Base-by-base conservation (phyloP, 1,139 yeast genomes). In the Taiozyma sp. region DNA sequence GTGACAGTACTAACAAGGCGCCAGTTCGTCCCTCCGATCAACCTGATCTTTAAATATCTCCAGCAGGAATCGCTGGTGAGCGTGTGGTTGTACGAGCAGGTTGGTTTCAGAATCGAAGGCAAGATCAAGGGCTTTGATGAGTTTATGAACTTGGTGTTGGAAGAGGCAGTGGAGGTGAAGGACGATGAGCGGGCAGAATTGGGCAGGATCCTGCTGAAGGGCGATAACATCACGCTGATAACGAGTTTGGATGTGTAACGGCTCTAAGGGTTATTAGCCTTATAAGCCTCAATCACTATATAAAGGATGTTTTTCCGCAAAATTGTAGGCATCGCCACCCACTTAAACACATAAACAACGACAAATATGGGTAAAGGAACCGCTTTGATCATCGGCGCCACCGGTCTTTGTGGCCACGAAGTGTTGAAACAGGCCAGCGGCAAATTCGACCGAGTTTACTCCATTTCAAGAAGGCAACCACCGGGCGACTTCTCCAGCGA, bases 71-170 rank as follows among this genome's bases (percentile, higher is more conserved):
- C 87, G 2, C 73, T 76, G 23, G 97, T 92, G 42, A 81, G 85
- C 24, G 81, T 92, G 44, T 92, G 97, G 97, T 75, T 92, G 28
- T 91, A 78, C 61, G 98, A 93, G 64, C 97, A 93, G 66, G 79
- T 85, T 0, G 83, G 82, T 36, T 76, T 79, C 59, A 76, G 96
- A 56, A 80, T 95, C 30, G 91, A 87, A 60, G 99, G 99, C 1
- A 81, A 79, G 57, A 85, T 93, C 47, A 75, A 74, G 51, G 99
- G 99, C 1, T 93, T 95, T 69, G 99, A 95, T 68, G 99, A 95
- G 71, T 93, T 91, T 64, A 93, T 95, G 99, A 95, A 95, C 64
- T 71, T 95, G 19, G 98, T 92, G 27, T 24, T 24, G 8, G 96
- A 89, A 54, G 93, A 91, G 52, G 97, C 98, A 0, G 76, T 79